A percentile compares a stretch with the other conserved stretches of the same genome.
Conservation (phyloP, 805 yeast species). For the Candida ascalaphidarum region DNA sequence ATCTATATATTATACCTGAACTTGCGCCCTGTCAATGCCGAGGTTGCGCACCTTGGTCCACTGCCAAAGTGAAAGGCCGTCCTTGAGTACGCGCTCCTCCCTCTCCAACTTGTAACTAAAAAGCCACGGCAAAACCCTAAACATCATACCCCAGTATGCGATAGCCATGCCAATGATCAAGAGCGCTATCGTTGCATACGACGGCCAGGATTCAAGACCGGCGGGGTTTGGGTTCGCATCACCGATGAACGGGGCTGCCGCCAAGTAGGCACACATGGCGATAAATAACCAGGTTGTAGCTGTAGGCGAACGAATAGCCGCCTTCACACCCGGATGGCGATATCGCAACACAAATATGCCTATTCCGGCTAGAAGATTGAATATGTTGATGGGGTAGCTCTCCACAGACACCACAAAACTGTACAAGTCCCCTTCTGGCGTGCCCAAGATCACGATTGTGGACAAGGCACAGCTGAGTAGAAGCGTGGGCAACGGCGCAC, state of each 20-base stretch:
- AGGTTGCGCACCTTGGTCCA: slow-evolving; percentile 51
- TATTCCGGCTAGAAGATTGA: slow-evolving; percentile 42
- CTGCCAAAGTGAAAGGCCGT: slow-evolving; percentile 48
- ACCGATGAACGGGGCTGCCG: slow-evolving; percentile 40
- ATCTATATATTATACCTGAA: no score
- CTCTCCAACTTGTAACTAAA: slow-evolving; percentile 38
- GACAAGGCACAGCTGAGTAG: slow-evolving; percentile 35
- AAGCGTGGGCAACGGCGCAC: slow-evolving; percentile 49
- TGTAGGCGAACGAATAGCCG: slow-evolving; percentile 44
- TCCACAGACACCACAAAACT: slow-evolving; percentile 45
- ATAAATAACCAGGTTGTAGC: slow-evolving; percentile 41
- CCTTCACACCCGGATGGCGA: slow-evolving; percentile 37
- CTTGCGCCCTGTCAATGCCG: no score
- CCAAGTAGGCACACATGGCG: slow-evolving; percentile 36
- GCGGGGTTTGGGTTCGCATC: slow-evolving; percentile 29
- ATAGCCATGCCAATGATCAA: slow-evolving; percentile 34
- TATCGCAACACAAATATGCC: slow-evolving; percentile 50
- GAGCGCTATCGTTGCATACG: slow-evolving; percentile 41
- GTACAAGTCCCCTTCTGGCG: slow-evolving; percentile 44
- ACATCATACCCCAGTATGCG: slow-evolving; percentile 49
- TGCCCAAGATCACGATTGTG: slow-evolving; percentile 24
- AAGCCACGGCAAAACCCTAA: slow-evolving; percentile 37
- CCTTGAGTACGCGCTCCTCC: slow-evolving; percentile 35
- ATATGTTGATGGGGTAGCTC: slow-evolving; percentile 42
- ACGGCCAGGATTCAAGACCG: slow-evolving; percentile 36